These are phyloP conservation scores for Dacryopinax spathularia DNA, from an alignment of 768 basidiomycete species.

Conservation along the genomic window DNA sequence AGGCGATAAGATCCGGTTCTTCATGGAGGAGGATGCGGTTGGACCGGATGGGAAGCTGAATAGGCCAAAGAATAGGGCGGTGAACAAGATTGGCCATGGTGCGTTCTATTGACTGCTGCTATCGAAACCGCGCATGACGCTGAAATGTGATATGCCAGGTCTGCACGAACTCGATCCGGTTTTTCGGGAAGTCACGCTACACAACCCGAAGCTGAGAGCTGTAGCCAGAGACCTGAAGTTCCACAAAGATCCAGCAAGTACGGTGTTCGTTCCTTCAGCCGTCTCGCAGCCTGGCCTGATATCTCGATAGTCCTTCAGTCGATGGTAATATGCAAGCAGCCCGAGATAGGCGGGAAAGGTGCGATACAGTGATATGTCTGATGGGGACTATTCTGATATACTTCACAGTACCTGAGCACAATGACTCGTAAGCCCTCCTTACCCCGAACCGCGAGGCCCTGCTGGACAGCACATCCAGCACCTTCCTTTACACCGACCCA, in stretches of 20 bases:
- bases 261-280: slow-evolving; percentile 16
- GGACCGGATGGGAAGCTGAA: slow-evolving; percentile 52
- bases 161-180: slow-evolving; percentile 73
- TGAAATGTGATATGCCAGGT: slow-evolving; percentile 30
- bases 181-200: slow-evolving; percentile 65
- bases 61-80: slow-evolving; percentile 42
- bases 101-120: slow-evolving; percentile 10
- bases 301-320: slow-evolving; percentile 59
- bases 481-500: slow-evolving; percentile 57
- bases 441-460: slow-evolving; percentile 38
- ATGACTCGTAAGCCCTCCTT: slow-evolving; percentile 61
- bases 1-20: slow-evolving; percentile 89
- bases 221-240: slow-evolving; percentile 67
- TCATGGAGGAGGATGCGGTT: slow-evolving; percentile 82
- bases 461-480: slow-evolving; percentile 38
- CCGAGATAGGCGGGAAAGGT: slow-evolving; percentile 87
- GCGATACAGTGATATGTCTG: slow-evolving; percentile 10
- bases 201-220: slow-evolving; percentile 54
- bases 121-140: not conserved
- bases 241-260: slow-evolving; percentile 74
- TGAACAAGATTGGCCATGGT: slow-evolving; percentile 96
- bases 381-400: not conserved
- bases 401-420: slow-evolving; percentile 66
- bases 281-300: not conserved
- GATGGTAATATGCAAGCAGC: slow-evolving; percentile 94